phyloP scores from a whole-genome alignment of 176 grass and related monocot species.

The Oryza coarctata region DNA sequence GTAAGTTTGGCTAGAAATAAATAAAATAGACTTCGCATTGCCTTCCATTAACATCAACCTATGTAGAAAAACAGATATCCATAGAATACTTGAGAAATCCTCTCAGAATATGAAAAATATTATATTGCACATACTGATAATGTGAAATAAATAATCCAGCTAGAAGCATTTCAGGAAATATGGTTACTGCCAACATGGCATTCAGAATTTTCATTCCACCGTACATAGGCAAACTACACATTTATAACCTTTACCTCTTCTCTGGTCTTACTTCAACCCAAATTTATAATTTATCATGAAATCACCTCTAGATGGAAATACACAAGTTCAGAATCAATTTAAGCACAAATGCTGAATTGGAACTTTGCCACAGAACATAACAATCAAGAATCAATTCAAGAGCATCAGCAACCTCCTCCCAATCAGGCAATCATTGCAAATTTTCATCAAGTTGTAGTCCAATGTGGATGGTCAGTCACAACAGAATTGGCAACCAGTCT shows the following conservation, averaged over 20 bases:
- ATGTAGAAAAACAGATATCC: too few relatives aligned
- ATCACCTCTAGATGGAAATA: slow-evolving; percentile 1
- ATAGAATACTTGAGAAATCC: too few relatives aligned
- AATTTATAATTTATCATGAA: not conserved
- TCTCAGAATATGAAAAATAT: too few relatives aligned
- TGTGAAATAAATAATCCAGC: too few relatives aligned
- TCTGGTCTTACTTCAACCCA: not conserved
- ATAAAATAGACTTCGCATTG: too few relatives aligned
- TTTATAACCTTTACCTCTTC: not conserved
- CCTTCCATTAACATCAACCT: too few relatives aligned
- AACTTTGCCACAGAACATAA: not conserved
- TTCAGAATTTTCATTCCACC: not conserved
- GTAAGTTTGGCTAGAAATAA: too few relatives aligned
- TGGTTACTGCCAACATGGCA: not conserved
- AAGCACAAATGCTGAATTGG: not conserved
- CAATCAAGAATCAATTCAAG: not conserved
- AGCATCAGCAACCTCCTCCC: not conserved
- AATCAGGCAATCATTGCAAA: not conserved
- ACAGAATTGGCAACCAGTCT: not conserved
- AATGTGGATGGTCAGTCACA: not conserved
- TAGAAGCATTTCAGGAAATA: not conserved
- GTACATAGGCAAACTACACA: not conserved
- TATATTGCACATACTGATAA: too few relatives aligned
- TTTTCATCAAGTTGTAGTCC: not conserved
- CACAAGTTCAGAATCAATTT: not conserved